A percentile compares a stretch with the other conserved stretches of the same genome.
phyloP scores from a whole-genome alignment of 2,329 filamentous ascomycete genomes.

The Penicillium oxalicum region DNA sequence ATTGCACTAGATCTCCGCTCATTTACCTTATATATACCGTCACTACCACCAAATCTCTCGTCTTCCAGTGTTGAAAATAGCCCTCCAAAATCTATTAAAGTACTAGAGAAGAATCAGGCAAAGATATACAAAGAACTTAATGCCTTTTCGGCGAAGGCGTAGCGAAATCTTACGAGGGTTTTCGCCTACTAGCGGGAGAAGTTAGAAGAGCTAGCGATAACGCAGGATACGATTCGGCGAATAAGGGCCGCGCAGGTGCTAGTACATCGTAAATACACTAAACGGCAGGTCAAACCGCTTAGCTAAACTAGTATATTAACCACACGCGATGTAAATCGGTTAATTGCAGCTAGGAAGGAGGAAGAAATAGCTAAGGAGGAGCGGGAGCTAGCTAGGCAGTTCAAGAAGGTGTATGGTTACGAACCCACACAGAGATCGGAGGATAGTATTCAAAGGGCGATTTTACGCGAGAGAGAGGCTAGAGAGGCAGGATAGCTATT shows the following conservation, averaged over 20 bases:
- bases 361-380: neutral
- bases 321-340: neutral
- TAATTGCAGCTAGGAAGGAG: neutral
- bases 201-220: neutral
- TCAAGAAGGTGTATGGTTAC: neutral
- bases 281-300: conserved; percentile 1
- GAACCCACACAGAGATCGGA: neutral
- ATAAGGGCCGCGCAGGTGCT: neutral
- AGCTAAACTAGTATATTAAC: conserved; percentile 1
- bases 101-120: neutral
- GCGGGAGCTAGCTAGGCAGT: neutral
- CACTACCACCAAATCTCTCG: neutral
- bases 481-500: neutral
- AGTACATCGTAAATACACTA: neutral
- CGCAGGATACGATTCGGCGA: neutral
- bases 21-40: neutral
- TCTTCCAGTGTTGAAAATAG: conserved; percentile 3
- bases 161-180: neutral
- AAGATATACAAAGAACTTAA: neutral
- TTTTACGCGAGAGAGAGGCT: neutral
- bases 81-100: neutral
- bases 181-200: neutral
- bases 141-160: no score
- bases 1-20: neutral
- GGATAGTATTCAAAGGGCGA: neutral